Base-by-base conservation (phyloP, 352 stramenopile genomes). In the Pythium monospermum region DNA sequence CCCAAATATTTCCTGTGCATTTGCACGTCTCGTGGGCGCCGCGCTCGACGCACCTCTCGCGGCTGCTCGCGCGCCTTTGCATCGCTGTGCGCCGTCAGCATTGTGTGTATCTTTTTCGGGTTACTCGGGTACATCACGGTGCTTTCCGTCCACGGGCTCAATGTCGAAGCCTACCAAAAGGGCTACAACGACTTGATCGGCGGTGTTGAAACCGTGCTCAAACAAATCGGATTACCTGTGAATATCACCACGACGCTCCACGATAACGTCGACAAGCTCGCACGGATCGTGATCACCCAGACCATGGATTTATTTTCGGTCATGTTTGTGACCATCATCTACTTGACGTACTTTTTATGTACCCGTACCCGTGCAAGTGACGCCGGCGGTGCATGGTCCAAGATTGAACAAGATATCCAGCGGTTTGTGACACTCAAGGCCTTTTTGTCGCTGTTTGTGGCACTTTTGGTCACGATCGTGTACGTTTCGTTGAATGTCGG, bases 231-330 rank as follows among this genome's bases (percentile, higher is more conserved):
- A 27, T 55, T 94, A 22, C 81, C 83, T 6, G 73, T 87, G 39
- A 94, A 92, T 60, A 94, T 94, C 56, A 94, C 83, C 7, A 92
- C 82, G 49, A 94, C 83, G 49, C 71, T 94, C 46, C 83, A 94
- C 53, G 83, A 94, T 65, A 94, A 94, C 52, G 79, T 94, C 44
- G 81, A 94, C 68, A 94, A 94, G 64, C 49, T 94, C 22, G 83
- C 82, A 18, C 77, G 81, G 31, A 64, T 92, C 25, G 77, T 91
- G 44, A 76, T 94, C 52, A 94, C 83, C 13, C 71, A 94, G 64
- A 91, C 77, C 8, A 94, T 94, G 83, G 81, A 94, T 55, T 63
- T 94, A 33, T 83, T 94, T 47, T 94, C 83, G n/a, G 77, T 91
- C 36, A 83, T 94, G 71, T 94, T 94, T 49, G 81, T 94, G 50